Evolutionary conservation across 139 green algal genomes (phyloP), one percentile per base, ranked within the genome.

Genomic region (Nannochloris sp.): DNA sequence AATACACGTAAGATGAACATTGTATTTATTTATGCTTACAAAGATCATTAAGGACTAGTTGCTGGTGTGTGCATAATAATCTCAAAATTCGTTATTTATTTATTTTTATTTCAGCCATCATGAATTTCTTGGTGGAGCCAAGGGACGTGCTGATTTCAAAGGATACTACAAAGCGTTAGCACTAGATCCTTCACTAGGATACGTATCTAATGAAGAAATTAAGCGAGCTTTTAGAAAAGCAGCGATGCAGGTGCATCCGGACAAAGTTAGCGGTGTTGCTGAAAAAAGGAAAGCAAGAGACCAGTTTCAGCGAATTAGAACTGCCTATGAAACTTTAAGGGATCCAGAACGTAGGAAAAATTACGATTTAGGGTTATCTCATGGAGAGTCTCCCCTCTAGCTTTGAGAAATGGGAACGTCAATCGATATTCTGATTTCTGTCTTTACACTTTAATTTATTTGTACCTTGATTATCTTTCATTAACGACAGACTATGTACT

Each of bases 141-240:
- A 70, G 36, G 54, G 69, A n/a, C 60, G 75, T 24, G 32, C 61
- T 3, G 87, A 93, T 64, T 87, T 87, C 59, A 55, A 93, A 4
- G 85, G 83, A 1, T 93, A 89, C 78, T 93, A 93, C 72, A 55
- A 66, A n/a, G 45, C 79, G 8, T 65, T 93, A 48, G 83, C 80
- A 15, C 55, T 92, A 25, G 70, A 86, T 4, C 54, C 65, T 1
- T 65, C 68, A 10, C 60, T 36, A 25, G 25, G 39, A n/a, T 44
- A 31, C 0, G 35, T 79, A 3, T 75, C 47, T 2, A 44, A 67
- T n/a, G 62, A 81, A 4, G 64, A 72, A 35, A 84, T 95, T 64
- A 92, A 91, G 70, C 48, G 47, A 0, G 83, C 82, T 6, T 95
- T 89, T 73, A 84, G 85, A 53, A 46, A 73, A 23, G 72, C 72